Evolutionary conservation across 306 rosid species (phyloP), one percentile per base, ranked within the genome.

Genomic region (Cicer bijugum): DNA sequence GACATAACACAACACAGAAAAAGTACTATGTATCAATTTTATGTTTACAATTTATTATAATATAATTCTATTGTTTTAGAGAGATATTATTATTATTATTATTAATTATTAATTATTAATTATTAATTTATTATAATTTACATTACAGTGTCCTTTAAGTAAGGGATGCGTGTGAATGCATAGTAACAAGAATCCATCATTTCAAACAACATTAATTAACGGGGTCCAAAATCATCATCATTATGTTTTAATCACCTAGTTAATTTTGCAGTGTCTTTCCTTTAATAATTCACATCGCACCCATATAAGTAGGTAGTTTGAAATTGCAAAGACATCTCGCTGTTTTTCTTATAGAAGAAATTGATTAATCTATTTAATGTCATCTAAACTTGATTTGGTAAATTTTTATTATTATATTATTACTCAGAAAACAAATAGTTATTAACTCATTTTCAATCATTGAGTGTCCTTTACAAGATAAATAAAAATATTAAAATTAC

Each of bases 111-210:
- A n/a, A n/a, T n/a, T 23, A 23, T 23, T 10, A 19, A 5, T 23
- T 23, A 23, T 23, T 23, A 23, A 23, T 23, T 23, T 23, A 23
- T 53, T 7, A 15, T 69, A 16, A 80, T 76, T 76, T 53, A 42
- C 12, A 63, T 50, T 69, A 75, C 76, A 75, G 85, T 84, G 45
- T 56, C 42, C 72, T 78, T 28, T 58, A 70, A 77, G 84, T 37
- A 76, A 77, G 45, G 61, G 66, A 84, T 77, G 87, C 85, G 79
- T 69, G 84, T 55, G n/a, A 62, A 63, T 80, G 84, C 38, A 72
- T 62, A 61, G 78, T 3, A 53, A 65, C 74, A 81, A 47, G 68
- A 70, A 69, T 62, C 74, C 14, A 53, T 71, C 75, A 71, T 62
- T 82, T 79, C 86, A 63, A 63, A 75, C 79, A 56, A 72, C 72